These are phyloP conservation scores for Paraleonurus japonicus DNA, from an alignment of 257 asterid species.

Conservation along the genomic window DNA sequence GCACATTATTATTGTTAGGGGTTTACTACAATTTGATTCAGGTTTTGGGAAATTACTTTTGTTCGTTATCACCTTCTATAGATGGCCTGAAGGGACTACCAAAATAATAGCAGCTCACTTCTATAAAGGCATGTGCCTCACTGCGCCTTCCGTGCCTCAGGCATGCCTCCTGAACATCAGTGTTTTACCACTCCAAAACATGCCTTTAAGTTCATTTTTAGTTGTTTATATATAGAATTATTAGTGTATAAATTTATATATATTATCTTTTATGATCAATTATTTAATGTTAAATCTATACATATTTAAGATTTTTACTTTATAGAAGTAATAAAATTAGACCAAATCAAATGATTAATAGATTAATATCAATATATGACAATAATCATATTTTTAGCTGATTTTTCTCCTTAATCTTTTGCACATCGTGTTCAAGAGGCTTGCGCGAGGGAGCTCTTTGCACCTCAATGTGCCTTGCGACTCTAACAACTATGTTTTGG, in stretches of 20 bases:
- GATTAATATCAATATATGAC: not conserved
- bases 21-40: not conserved
- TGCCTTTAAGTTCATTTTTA: not conserved
- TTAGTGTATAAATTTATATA: not conserved
- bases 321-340: not conserved
- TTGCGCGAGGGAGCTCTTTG: not conserved
- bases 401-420: too few species aligned
- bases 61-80: not conserved
- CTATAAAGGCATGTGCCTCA: too few species aligned
- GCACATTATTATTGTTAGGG: not conserved
- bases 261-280: not conserved
- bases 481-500: not conserved
- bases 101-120: not conserved
- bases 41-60: slow-evolving; percentile 1
- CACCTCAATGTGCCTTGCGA: not conserved
- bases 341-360: not conserved
- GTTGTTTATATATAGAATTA: not conserved
- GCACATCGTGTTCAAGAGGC: not conserved
- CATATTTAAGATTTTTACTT: not conserved
- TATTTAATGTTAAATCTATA: not conserved
- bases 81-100: not conserved
- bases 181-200: not conserved
- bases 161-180: not conserved
- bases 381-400: not conserved
- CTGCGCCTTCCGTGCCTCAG: not conserved